Evolutionary conservation across 306 rosid genomes (phyloP).

Genomic region (Leucaena leucocephala): DNA sequence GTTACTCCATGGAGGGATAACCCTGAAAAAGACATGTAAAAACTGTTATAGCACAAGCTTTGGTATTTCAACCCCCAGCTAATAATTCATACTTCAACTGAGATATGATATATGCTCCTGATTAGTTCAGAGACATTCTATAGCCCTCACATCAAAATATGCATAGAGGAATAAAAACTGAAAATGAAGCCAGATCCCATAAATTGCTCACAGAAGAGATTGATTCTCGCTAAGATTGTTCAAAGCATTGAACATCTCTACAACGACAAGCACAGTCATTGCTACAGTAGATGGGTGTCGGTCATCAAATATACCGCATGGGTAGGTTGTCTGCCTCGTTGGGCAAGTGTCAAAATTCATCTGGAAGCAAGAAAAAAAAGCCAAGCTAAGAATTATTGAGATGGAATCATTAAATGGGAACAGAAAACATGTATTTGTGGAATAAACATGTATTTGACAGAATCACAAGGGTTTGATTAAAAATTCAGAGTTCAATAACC

Average conservation of each 20-base stretch:
- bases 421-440: constrained; percentile 19
- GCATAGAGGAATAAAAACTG: constrained; percentile 18
- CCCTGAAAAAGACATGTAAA: constrained; percentile 53
- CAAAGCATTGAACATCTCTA: constrained; percentile 98
- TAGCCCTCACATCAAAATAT: constrained; percentile 18
- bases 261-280: constrained; percentile 98
- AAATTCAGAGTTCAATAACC: background rate
- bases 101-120: background rate
- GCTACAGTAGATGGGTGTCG: constrained; percentile 95
- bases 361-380: constrained; percentile 47
- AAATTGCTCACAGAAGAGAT: constrained; percentile 85
- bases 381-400: constrained; percentile 33
- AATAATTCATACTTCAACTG: background rate
- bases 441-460: constrained; percentile 18
- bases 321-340: constrained; percentile 80
- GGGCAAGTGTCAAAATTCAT: constrained; percentile 89
- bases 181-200: constrained; percentile 19
- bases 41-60: constrained; percentile 29
- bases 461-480: background rate
- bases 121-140: constrained; percentile 16
- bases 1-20: constrained; percentile 98
- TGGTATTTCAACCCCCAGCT: constrained; percentile 16
- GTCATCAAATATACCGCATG: constrained; percentile 95
- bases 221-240: constrained; percentile 98
- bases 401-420: constrained; percentile 28